phyloP scores from a whole-genome alignment of 2,329 filamentous ascomycete species.

The Pseudogymnoascus sp. region DNA sequence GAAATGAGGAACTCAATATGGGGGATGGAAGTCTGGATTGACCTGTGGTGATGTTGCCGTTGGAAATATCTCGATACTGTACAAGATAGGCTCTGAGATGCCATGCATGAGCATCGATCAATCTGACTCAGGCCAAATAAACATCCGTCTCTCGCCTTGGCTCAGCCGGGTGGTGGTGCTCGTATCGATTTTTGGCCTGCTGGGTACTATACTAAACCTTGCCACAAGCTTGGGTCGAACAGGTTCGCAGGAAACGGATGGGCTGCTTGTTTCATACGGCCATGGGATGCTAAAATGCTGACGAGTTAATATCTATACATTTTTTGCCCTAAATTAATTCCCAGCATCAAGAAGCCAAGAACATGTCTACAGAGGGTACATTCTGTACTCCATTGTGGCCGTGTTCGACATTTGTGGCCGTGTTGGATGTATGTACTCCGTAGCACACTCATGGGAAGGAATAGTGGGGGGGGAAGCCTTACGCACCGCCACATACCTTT shows the following conservation, averaged over 20 bases:
- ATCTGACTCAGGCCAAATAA: conserved; percentile 4
- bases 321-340: neutral
- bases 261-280: neutral
- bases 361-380: neutral
- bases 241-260: neutral
- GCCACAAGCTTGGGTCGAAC: neutral
- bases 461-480: conserved; percentile 3
- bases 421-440: neutral
- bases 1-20: neutral
- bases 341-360: neutral
- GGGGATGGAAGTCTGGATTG: neutral
- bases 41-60: neutral
- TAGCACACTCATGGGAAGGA: conserved; percentile 1
- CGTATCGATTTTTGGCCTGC: neutral
- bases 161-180: neutral
- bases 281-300: neutral
- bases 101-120: neutral
- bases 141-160: neutral
- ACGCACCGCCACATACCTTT: conserved; percentile 8
- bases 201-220: neutral
- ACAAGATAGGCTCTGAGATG: neutral
- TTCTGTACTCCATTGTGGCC: neutral
- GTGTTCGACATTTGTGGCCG: conserved; percentile 2
- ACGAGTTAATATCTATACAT: neutral
- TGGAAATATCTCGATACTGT: neutral